Percentiles rank a stretch among this genome's conserved stretches.
These are phyloP conservation scores for Kwoniella newhampshirensis DNA, from an alignment of 768 basidiomycete genomes.

Conservation along the genomic window DNA sequence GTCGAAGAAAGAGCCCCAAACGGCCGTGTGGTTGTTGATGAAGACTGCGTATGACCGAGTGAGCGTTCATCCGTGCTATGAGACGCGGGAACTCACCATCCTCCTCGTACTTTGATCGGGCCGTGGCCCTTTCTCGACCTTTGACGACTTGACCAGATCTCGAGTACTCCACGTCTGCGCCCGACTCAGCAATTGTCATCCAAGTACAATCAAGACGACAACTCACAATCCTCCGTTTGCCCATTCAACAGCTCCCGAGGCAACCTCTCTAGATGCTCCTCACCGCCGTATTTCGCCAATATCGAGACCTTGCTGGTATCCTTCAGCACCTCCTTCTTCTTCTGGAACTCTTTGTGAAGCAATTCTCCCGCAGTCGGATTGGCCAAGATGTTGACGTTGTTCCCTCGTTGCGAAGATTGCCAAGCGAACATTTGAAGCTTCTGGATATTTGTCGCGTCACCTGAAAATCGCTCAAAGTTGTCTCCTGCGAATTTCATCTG, in stretches of 20 bases:
- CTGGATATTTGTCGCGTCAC: slow-evolving; percentile 90
- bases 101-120: slow-evolving; percentile 89
- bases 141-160: slow-evolving; percentile 85
- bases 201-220: background rate
- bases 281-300: slow-evolving; percentile 89
- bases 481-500: slow-evolving; percentile 79
- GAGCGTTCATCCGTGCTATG: background rate
- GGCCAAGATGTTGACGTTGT: slow-evolving; percentile 91
- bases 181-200: background rate
- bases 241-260: slow-evolving; percentile 90
- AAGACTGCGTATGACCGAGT: slow-evolving; percentile 60
- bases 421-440: slow-evolving; percentile 93
- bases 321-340: slow-evolving; percentile 89
- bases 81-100: slow-evolving; percentile 66
- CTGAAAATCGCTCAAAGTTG: slow-evolving; percentile 87
- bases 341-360: slow-evolving; percentile 81
- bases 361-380: slow-evolving; percentile 95
- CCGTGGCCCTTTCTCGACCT: slow-evolving; percentile 83
- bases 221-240: slow-evolving; percentile 80
- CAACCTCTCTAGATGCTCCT: slow-evolving; percentile 77
- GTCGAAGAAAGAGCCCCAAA: slow-evolving; percentile 99
- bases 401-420: slow-evolving; percentile 89
- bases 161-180: slow-evolving; percentile 82
- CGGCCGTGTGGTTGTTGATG: slow-evolving; percentile 85
- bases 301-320: slow-evolving; percentile 86